Percentiles rank a stretch among this genome's conserved stretches.
Conservation (phyloP, 2,329 filamentous ascomycete species). For the Trichoderma hamatum region DNA sequence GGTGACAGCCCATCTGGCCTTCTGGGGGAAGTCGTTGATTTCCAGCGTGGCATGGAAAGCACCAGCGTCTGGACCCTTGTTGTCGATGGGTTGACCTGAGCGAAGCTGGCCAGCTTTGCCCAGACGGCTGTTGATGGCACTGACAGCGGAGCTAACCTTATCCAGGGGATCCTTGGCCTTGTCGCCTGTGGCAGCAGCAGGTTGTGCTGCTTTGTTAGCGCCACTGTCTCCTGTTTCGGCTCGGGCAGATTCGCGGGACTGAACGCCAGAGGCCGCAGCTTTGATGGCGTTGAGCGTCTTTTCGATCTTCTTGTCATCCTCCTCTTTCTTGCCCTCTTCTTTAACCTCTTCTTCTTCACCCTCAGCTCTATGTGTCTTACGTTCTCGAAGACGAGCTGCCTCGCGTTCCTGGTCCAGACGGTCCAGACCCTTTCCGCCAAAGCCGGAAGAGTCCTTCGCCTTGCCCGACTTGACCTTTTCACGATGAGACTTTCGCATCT, state of each 20-base stretch:
- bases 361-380: conserved; percentile 86
- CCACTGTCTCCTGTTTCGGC: conserved; percentile 39
- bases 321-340: conserved; percentile 74
- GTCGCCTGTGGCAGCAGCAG: conserved; percentile 57
- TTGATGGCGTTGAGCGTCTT: conserved; percentile 68
- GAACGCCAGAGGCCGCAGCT: conserved; percentile 61
- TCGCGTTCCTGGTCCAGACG: conserved; percentile 89
- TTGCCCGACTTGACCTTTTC: conserved; percentile 93
- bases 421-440: conserved; percentile 93
- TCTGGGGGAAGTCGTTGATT: conserved; percentile 99
- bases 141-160: conserved; percentile 87
- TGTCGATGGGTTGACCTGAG: conserved; percentile 92
- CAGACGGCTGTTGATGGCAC: conserved; percentile 86
- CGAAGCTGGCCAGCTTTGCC: conserved; percentile 88
- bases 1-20: conserved; percentile 97
- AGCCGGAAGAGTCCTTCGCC: conserved; percentile 85
- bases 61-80: conserved; percentile 95
- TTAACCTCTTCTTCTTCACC: conserved; percentile 81
- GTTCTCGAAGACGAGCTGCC: conserved; percentile 80
- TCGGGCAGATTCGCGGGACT: conserved; percentile 56
- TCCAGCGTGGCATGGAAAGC: conserved; percentile 96
- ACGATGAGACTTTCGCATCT: conserved; percentile 72
- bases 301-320: conserved; percentile 70
- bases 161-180: conserved; percentile 74
- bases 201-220: conserved; percentile 50